phyloP scores from a whole-genome alignment of 345 rosid genomes.

The Hibiscus syriacus region DNA sequence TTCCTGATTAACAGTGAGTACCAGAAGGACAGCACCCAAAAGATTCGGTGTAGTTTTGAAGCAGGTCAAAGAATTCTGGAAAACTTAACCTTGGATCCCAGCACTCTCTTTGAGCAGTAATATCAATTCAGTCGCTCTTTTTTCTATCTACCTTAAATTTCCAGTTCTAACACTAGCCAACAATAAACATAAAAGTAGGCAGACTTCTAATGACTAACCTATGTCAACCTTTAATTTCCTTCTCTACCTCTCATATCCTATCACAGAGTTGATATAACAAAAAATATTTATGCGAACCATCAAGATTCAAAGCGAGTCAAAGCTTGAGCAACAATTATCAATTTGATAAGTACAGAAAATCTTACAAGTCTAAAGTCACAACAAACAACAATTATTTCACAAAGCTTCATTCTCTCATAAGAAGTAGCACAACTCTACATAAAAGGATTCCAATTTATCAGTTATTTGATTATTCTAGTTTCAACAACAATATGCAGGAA shows the following conservation, averaged over 20 bases:
- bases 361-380: neutral
- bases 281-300: neutral
- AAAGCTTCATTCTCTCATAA: neutral
- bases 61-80: neutral
- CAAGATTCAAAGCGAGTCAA: neutral
- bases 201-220: neutral
- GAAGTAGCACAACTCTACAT: neutral
- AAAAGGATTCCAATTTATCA: neutral
- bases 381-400: neutral
- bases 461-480: neutral
- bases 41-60: neutral
- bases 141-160: neutral
- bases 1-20: neutral
- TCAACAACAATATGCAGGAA: conserved; percentile 4
- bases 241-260: neutral
- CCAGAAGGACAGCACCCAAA: neutral
- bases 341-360: neutral
- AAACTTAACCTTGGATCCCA: neutral
- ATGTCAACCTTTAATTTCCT: neutral
- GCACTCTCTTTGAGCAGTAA: neutral
- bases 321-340: neutral
- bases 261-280: neutral
- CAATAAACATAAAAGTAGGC: neutral
- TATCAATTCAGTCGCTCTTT: neutral
- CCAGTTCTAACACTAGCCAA: no score